These are phyloP conservation scores for Zoysia matrella DNA, from an alignment of 202 grass and related monocot genomes.

Conservation along the genomic window DNA sequence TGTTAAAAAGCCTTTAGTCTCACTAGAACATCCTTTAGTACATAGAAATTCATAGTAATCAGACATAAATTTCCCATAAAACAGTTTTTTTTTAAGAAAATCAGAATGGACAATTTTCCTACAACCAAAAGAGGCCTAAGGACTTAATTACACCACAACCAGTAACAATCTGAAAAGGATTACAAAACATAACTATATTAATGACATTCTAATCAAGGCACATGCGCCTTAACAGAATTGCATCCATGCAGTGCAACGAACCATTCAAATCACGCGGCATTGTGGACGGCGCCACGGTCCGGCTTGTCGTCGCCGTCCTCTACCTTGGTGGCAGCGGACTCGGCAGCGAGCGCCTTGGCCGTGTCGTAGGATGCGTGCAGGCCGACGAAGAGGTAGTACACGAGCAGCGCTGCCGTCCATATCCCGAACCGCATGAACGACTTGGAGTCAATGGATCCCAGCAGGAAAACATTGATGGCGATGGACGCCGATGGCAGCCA, in stretches of 20 bases:
- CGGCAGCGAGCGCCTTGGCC: slow-evolving; percentile 51
- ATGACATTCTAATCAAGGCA: neutral
- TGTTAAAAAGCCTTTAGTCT: no score
- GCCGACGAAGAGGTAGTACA: slow-evolving; percentile 88
- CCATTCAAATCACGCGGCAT: neutral
- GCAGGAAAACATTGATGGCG: slow-evolving; percentile 82
- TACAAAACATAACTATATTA: no score
- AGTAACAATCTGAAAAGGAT: no score
- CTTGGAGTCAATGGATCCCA: slow-evolving; percentile 75
- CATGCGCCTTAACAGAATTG: no score
- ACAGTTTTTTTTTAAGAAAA: no score
- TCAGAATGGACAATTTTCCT: no score
- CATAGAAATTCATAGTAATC: no score
- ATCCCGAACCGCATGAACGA: slow-evolving; percentile 77
- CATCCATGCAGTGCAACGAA: neutral
- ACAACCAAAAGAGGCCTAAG: no score
- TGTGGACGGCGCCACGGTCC: neutral
- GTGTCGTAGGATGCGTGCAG: slow-evolving; percentile 89
- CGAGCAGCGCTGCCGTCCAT: slow-evolving; percentile 64
- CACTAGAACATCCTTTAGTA: no score
- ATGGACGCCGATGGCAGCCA: slow-evolving; percentile 92
- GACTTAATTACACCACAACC: no score
- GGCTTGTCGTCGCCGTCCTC: slow-evolving; percentile 53
- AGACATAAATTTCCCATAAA: no score
- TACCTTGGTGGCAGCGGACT: slow-evolving; percentile 29